Conservation (phyloP, 1,139 yeast genomes). For the Hansenula sp. region DNA sequence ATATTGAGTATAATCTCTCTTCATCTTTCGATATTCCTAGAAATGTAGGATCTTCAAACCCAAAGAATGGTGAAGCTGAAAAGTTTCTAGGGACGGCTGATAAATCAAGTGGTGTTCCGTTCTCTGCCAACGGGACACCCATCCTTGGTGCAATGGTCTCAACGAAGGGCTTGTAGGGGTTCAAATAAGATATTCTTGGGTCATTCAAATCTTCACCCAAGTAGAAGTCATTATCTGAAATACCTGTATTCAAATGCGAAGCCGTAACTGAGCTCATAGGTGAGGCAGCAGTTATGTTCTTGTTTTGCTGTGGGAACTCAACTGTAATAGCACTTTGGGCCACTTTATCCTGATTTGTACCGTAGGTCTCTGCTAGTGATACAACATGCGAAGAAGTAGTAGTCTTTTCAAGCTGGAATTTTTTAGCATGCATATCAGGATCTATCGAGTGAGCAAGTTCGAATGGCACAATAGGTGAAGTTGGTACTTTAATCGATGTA, state of each 20-base stretch:
- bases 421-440: background rate
- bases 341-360: too few relatives aligned
- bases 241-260: background rate
- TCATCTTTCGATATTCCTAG: slow-evolving; percentile 11
- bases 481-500: background rate
- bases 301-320: too few relatives aligned
- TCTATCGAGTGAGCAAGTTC: background rate
- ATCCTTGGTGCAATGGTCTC: slow-evolving; percentile 15
- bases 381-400: too few relatives aligned
- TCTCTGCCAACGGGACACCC: slow-evolving; percentile 17
- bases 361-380: too few relatives aligned
- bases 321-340: too few relatives aligned
- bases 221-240: too few relatives aligned
- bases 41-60: slow-evolving; percentile 2
- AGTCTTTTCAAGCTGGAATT: background rate
- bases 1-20: slow-evolving; percentile 13
- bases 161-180: slow-evolving; percentile 14
- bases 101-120: slow-evolving; percentile 17
- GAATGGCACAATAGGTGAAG: background rate
- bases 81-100: slow-evolving; percentile 10
- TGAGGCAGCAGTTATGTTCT: background rate
- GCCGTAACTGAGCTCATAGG: background rate
- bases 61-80: slow-evolving; percentile 12
- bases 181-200: slow-evolving; percentile 12
- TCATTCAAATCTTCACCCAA: background rate